Evolutionary conservation across 257 asterid genomes (phyloP), one percentile per base, ranked within the genome.

Genomic region (Eustoma russellianum): DNA sequence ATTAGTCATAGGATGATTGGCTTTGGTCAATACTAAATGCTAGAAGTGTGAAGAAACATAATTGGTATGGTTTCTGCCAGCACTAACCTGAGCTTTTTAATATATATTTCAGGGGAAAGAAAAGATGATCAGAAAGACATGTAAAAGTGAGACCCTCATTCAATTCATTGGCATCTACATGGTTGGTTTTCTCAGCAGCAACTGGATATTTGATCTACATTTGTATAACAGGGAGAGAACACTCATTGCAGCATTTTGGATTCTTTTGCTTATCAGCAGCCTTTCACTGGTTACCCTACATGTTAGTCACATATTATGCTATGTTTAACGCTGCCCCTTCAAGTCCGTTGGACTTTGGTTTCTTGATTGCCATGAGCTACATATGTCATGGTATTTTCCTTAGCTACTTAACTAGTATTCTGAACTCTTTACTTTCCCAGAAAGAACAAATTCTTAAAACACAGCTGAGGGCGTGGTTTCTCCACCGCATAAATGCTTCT

Each of bases 201-300:
- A 51, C 72, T 17, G 50, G 74, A 16, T 83, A 77, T 60, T 63
- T 75, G 33, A 41, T 70, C 67, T 83, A 70, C 73, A 71, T 77
- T 44, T 59, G 52, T 68, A 48, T 75, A 60, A 12, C 59, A 49
- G 73, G 66, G 56, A 57, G 59, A 59, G 53, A 71, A 15, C 79
- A 70, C 38, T 61, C 68, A 38, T 40, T 66, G 44, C 70, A 75
- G 15, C 69, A 73, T 55, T 78, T 83, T 12, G 57, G 76, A 3
- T 67, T 76, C 46, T 33, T 75, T 18, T 75, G 80, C 63, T 13
- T 77, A 46, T 56, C 68, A 5, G 88, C 88, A 50, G 80, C 86
- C 46, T 80, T 70, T 45, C 93, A 80, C 45, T 83, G 86, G 86
- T 53, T 83, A 16, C 85, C 85, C 13, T 71, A 75, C 71, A 62